Evolutionary conservation across 108 stramenopile species (phyloP), one percentile per base, ranked within the genome.

Genomic region (Fragilariopsis cylindrus): DNA sequence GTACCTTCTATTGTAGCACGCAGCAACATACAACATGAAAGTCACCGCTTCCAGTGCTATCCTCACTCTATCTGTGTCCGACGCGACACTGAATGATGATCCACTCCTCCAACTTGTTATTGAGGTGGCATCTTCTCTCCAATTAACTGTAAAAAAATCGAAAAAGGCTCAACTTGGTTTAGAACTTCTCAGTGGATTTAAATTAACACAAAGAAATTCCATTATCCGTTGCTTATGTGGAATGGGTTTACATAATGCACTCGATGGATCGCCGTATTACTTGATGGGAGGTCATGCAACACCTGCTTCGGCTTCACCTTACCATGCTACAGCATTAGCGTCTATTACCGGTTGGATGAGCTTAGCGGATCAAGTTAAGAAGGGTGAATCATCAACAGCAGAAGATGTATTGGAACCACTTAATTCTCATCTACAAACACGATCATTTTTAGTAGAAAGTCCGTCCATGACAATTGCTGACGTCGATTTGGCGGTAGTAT

Each of bases 261-360:
- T 93, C 43, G 92, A 93, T 78, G 70, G 67, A 9, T 64, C 81
- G 42, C 88, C 88, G 3, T 57, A 72, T 19, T 73, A 78, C 13
- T 70, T 91, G 12, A 60, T 90, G 69, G 92, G 92, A 57, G 92
- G 92, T 1, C 84, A 88, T 65, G 76, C 85, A 1, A 73, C 79
- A 21, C 67, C 78, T 4, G 67, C 81, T 15, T 54, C 46, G 21
- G 77, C 81, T 15, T 88, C 87, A n/a, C 82, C 87, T 4, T 39
- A 58, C 21, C 65, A 69, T 48, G 81, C 85, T 49, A 60, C 88
- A 62, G 88, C 87, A 19, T 60, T 91, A 76, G 88, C 90, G 7
- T 81, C 80, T n/a, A 77, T 92, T 39, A 79, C 86, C 44, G 82
- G 80, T 53, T 94, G 91, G 90, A 90, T 92, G 91, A 83, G 83